phyloP scores from a whole-genome alignment of 306 rosid genomes.

The Cyamopsis tetragonoloba region DNA sequence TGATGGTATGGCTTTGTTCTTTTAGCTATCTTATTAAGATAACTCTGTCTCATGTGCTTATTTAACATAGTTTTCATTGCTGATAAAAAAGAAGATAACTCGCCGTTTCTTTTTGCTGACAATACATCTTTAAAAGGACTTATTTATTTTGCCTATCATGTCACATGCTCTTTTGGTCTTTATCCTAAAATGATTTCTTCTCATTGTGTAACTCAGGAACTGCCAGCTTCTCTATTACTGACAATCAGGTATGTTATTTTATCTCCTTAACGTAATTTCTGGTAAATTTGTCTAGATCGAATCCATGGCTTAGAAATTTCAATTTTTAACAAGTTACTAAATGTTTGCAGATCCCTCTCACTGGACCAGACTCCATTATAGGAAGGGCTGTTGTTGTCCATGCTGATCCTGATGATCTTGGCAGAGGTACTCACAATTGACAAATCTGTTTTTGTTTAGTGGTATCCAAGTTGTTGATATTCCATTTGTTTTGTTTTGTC shows the following conservation, averaged over 20 bases:
- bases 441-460: not conserved
- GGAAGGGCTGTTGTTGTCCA: slow-evolving; percentile 99
- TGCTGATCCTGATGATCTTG: slow-evolving; percentile 90
- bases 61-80: not conserved
- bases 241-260: slow-evolving; percentile 60
- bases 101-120: not conserved
- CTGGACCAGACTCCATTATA: slow-evolving; percentile 70
- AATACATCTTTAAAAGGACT: not conserved
- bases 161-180: not conserved
- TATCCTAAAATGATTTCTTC: slow-evolving; percentile 24
- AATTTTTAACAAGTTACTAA: not conserved
- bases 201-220: slow-evolving; percentile 55
- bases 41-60: not conserved
- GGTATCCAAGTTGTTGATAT: not conserved
- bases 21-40: not conserved
- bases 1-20: slow-evolving; percentile 56
- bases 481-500: not conserved
- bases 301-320: not conserved
- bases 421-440: slow-evolving; percentile 77
- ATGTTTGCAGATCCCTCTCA: slow-evolving; percentile 75
- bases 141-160: not conserved
- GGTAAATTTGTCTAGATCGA: not conserved
- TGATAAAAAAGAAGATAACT: not conserved
- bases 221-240: slow-evolving; percentile 56
- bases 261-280: slow-evolving; percentile 10